phyloP scores from a whole-genome alignment of 1,284 basidiomycete species.

The Ganoderma sinense region DNA sequence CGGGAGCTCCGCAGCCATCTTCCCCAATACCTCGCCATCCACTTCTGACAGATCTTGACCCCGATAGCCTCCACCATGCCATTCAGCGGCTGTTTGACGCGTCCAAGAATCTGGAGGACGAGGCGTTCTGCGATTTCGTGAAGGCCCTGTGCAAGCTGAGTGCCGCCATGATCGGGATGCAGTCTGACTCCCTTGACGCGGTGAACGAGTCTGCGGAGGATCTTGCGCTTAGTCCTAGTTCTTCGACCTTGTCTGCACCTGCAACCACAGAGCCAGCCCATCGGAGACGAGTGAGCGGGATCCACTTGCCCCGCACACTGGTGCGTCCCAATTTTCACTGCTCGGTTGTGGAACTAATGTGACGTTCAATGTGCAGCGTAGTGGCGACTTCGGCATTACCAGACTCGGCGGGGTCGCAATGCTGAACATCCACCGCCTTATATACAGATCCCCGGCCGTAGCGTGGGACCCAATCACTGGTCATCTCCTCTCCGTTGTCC shows the following conservation, averaged over 20 bases:
- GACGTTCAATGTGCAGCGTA: slow-evolving; percentile 52
- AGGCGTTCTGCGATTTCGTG: slow-evolving; percentile 85
- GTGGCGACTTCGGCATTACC: slow-evolving; percentile 87
- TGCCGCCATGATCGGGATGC: slow-evolving; percentile 89
- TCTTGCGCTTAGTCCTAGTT: slow-evolving; percentile 39
- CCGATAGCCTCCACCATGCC: slow-evolving; percentile 72
- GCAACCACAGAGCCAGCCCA: slow-evolving; percentile 53
- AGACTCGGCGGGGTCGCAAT: slow-evolving; percentile 84
- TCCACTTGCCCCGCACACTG: slow-evolving; percentile 79
- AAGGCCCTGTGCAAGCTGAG: slow-evolving; percentile 86
- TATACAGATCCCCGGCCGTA: slow-evolving; percentile 79
- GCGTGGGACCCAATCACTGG: slow-evolving; percentile 86
- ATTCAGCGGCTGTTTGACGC: slow-evolving; percentile 88
- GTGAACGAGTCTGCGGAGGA: slow-evolving; percentile 53
- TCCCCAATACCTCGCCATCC: slow-evolving; percentile 53
- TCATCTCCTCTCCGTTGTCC: slow-evolving; percentile 81
- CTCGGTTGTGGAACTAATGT: slow-evolving; percentile 6
- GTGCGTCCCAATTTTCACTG: slow-evolving; percentile 49
- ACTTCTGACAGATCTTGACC: slow-evolving; percentile 77
- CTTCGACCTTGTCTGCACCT: slow-evolving; percentile 45
- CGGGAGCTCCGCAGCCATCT: slow-evolving; percentile 16
- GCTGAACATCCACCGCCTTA: slow-evolving; percentile 87
- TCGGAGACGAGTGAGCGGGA: slow-evolving; percentile 83
- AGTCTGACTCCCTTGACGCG: slow-evolving; percentile 51
- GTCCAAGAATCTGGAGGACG: slow-evolving; percentile 83